These are phyloP conservation scores for Pseudoneurospora amorphoporcata DNA, from an alignment of 495 filamentous ascomycete species.

Conservation along the genomic window DNA sequence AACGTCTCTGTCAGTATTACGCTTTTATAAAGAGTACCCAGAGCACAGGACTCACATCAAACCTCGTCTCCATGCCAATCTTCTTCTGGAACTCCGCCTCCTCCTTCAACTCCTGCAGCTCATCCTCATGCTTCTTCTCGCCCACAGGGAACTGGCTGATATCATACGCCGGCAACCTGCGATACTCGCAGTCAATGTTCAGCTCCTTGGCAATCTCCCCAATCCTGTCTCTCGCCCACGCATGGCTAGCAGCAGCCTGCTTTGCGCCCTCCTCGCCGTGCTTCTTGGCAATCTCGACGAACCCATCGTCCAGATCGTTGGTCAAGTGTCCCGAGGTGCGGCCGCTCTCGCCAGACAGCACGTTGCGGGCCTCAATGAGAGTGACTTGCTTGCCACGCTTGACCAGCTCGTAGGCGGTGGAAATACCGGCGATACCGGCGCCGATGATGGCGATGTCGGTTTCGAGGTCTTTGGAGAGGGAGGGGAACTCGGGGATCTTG, in stretches of 20 bases:
- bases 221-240: conserved; percentile 41
- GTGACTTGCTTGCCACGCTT: conserved; percentile 36
- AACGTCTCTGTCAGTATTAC: not conserved
- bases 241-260: conserved; percentile 43
- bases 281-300: conserved; percentile 38
- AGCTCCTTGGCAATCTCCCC: conserved; percentile 37
- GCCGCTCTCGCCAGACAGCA: conserved; percentile 43
- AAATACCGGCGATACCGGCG: conserved; percentile 45
- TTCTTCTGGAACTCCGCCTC: conserved; percentile 33
- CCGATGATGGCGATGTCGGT: conserved; percentile 45
- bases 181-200: conserved; percentile 47
- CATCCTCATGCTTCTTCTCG: conserved; percentile 29
- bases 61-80: conserved; percentile 34
- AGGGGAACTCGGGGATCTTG: conserved; percentile 33
- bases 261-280: conserved; percentile 39
- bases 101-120: conserved; percentile 24
- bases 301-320: conserved; percentile 44
- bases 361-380: conserved; percentile 45
- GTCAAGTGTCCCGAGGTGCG: conserved; percentile 45
- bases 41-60: conserved; percentile 15
- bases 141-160: conserved; percentile 26
- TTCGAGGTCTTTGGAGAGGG: conserved; percentile 27
- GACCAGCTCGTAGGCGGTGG: conserved; percentile 44
- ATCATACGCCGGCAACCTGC: conserved; percentile 34
- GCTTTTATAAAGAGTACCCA: not conserved